A percentile compares a stretch with the other conserved stretches of the same genome.
Conservation (phyloP, 2,329 filamentous ascomycete species). For the Penicillium sclerotiorum region DNA sequence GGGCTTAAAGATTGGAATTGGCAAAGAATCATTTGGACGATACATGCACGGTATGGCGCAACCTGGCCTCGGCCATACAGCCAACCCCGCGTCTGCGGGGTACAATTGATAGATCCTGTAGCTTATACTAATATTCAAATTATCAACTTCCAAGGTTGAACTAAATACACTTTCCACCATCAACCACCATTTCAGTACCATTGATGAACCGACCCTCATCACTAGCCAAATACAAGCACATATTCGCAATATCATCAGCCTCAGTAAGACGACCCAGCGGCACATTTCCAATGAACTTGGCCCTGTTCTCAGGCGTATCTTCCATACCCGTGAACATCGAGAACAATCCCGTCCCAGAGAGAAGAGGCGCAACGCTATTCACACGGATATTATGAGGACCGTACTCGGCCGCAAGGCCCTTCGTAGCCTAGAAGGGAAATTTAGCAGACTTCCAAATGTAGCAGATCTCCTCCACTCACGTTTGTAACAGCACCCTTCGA, state of each 20-base stretch:
- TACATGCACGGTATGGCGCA: too few relatives aligned
- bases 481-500: slow-evolving; percentile 50
- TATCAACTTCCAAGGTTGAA: neutral
- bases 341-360: slow-evolving; percentile 67
- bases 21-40: too few relatives aligned
- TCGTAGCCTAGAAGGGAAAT: slow-evolving; percentile 53
- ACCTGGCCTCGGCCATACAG: too few relatives aligned
- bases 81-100: too few relatives aligned
- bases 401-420: slow-evolving; percentile 72
- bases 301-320: slow-evolving; percentile 48
- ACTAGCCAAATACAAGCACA: slow-evolving; percentile 69
- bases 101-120: too few relatives aligned
- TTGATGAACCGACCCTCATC: slow-evolving; percentile 74
- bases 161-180: slow-evolving; percentile 54
- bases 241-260: slow-evolving; percentile 67
- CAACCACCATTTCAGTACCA: slow-evolving; percentile 69
- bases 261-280: slow-evolving; percentile 48
- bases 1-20: neutral
- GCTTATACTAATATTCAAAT: neutral
- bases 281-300: slow-evolving; percentile 48
- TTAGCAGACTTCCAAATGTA: too few relatives aligned
- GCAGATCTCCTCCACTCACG: too few relatives aligned
- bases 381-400: slow-evolving; percentile 72
- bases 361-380: slow-evolving; percentile 70
- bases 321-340: slow-evolving; percentile 46